These are phyloP conservation scores for Trichoderma sp. DNA, from an alignment of 2,329 filamentous ascomycete genomes.

Conservation along the genomic window DNA sequence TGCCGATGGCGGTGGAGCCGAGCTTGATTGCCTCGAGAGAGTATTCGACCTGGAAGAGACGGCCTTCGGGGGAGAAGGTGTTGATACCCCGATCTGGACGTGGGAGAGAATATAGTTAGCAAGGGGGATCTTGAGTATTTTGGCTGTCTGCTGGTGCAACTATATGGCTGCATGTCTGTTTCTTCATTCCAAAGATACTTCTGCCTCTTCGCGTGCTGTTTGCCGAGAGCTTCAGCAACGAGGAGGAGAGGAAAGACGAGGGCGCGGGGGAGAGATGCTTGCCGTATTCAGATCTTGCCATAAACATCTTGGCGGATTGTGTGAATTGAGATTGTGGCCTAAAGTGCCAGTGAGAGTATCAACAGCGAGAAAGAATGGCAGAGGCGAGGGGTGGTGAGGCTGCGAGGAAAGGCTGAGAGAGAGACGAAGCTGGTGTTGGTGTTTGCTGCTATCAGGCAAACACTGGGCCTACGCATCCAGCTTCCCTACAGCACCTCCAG, in stretches of 20 bases:
- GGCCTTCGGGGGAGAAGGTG: conserved; percentile 99
- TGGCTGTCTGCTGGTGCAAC: not conserved
- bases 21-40: conserved; percentile 99
- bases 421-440: conserved; percentile 13
- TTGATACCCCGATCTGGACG: conserved; percentile 94
- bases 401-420: conserved; percentile 32
- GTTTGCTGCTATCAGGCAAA: conserved; percentile 40
- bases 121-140: not conserved
- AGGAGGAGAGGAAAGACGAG: conserved; percentile 30
- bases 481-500: conserved; percentile 4
- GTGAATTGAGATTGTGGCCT: conserved; percentile 16
- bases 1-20: conserved; percentile 95
- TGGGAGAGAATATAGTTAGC: conserved; percentile 21
- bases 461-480: conserved; percentile 45
- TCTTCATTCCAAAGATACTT: not conserved
- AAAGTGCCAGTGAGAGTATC: not conserved
- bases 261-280: conserved; percentile 32
- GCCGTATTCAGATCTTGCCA: conserved; percentile 99
- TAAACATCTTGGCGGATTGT: conserved; percentile 81
- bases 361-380: not conserved
- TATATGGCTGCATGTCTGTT: not conserved
- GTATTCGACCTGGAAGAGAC: conserved; percentile 99
- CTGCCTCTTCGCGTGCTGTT: not conserved
- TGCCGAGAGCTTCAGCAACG: not conserved
- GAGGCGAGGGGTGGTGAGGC: conserved; percentile 22